Evolutionary conservation across 768 basidiomycete species (phyloP).

Genomic region (Rhizopogon salebrosus): DNA sequence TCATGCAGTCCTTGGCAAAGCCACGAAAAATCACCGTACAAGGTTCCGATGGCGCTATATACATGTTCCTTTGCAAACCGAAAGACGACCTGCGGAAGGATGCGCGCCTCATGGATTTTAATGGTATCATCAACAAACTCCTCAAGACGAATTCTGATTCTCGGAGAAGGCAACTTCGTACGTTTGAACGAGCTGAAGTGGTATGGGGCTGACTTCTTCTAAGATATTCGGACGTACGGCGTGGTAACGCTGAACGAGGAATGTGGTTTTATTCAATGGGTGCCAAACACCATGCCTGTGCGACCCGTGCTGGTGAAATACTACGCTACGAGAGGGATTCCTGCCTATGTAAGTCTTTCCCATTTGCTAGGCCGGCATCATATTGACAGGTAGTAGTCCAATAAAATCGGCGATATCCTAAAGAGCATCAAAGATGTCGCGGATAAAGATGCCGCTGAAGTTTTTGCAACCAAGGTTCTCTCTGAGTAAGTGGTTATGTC

Average conservation of each 20-base stretch:
- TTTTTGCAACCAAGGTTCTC: conserved; percentile 53
- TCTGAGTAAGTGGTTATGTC: conserved; percentile 38
- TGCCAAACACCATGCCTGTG: conserved; percentile 83
- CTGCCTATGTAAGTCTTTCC: conserved; percentile 39
- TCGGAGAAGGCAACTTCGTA: conserved; percentile 83
- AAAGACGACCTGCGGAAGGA: conserved; percentile 98
- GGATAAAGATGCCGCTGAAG: conserved; percentile 45
- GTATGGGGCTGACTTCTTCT: background rate
- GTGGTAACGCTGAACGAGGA: conserved; percentile 97
- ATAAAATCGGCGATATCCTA: conserved; percentile 43
- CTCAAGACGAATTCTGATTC: conserved; percentile 93
- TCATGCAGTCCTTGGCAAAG: conserved; percentile 89
- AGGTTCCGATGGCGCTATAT: conserved; percentile 77
- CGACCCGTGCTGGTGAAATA: conserved; percentile 65
- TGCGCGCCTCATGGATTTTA: conserved; percentile 96
- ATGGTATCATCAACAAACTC: conserved; percentile 94
- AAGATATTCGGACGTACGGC: conserved; percentile 93
- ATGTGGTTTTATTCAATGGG: conserved; percentile 98
- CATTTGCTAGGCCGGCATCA: background rate
- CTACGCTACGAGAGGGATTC: conserved; percentile 53
- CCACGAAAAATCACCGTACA: conserved; percentile 86
- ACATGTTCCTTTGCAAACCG: conserved; percentile 94
- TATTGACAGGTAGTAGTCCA: conserved; percentile 25
- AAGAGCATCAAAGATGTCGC: conserved; percentile 43
- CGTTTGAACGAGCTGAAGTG: conserved; percentile 22